Conservation (phyloP, 2,329 filamentous ascomycete species). For the Ophiostoma ulmi region DNA sequence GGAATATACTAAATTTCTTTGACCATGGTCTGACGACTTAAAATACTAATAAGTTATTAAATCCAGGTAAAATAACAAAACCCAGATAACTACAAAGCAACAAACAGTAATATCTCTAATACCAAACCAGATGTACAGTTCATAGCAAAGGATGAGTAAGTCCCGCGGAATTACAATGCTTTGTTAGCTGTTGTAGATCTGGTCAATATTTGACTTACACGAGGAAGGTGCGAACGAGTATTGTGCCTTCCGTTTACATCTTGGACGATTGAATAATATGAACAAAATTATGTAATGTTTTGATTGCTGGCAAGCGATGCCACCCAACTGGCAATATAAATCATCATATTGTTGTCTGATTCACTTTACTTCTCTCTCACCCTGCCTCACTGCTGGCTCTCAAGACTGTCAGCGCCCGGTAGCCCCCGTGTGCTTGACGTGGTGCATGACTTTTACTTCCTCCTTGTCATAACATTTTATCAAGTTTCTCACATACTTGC, state of each 20-base stretch:
- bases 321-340: background rate
- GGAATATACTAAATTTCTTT: no score
- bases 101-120: no score
- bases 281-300: background rate
- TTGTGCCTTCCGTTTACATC: background rate
- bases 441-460: no score
- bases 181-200: background rate
- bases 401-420: background rate
- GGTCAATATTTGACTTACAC: background rate
- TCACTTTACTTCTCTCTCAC: background rate
- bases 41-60: no score
- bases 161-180: background rate
- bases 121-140: no score
- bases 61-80: background rate
- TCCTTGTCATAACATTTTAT: background rate
- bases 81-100: no score
- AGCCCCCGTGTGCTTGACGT: background rate
- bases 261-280: background rate
- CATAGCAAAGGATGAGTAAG: background rate
- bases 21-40: no score
- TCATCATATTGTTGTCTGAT: background rate
- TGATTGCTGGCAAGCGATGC: background rate
- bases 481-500: background rate
- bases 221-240: background rate
- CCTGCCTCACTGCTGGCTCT: background rate